Evolutionary conservation across 257 asterid genomes (phyloP), one percentile per base, ranked within the genome.

Genomic region (Leptodermis oblonga): DNA sequence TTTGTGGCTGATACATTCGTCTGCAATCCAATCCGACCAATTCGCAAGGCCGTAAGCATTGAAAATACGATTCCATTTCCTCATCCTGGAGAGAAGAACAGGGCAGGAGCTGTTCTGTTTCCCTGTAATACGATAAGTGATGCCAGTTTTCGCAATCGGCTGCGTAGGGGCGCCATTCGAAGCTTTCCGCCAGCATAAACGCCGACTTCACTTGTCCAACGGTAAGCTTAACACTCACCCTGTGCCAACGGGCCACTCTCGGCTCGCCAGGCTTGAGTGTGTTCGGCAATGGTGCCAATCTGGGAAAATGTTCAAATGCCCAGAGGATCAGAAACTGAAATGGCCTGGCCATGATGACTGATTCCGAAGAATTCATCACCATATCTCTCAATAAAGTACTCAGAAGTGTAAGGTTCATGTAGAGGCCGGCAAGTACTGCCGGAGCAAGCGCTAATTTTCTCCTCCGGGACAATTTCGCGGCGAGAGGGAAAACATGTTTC

Each of bases 1-100:
- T 66, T 30, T 78, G 80, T 2, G 83, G 81, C 37, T 33, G 80
- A 42, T 82, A 73, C 42, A 41, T 70, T 31, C 78, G 79, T 22
- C 70, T 64, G 30, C 81, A 72, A 54, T 73, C 78, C 26, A 75
- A 18, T 28, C 83, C 86, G 7, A 62, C 60, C 31, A 82, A 70
- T 55, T 74, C 69, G 51, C 66, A 46, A 42, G 46, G 76, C 71
- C 65, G 52, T 30, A 80, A 66, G 22, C 81, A 79, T 54, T 37
- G 53, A 73, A 59, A 15, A n/a, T 74, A 72, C 4, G 81, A 74
- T 58, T 67, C 74, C 52, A 68, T 14, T 9, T 53, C 86, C 18
- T 65, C 55, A 4, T 54, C 72, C 62, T 18, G 9, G 20, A 17
- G 36, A 9, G 12, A 46, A 2, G 64, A 45, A 45, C 33, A 15